These are phyloP conservation scores for Monilinia aucupariae DNA, from an alignment of 2,329 filamentous ascomycete genomes.

Conservation along the genomic window DNA sequence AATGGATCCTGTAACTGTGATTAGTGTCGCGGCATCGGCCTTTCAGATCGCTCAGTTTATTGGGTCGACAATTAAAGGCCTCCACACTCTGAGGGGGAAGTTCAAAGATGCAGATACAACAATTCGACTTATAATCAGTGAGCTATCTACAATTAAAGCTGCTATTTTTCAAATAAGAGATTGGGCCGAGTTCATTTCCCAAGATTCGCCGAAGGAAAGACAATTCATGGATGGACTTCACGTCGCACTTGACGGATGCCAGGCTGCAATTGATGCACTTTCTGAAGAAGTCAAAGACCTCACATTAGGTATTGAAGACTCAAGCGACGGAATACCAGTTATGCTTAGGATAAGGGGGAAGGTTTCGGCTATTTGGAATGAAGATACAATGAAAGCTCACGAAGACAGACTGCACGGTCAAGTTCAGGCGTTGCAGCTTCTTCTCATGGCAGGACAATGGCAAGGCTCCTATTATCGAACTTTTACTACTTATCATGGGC, in stretches of 20 bases:
- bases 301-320: not conserved
- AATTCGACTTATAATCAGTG: conserved; percentile 16
- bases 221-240: conserved; percentile 34
- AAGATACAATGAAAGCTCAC: conserved; percentile 19
- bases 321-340: not conserved
- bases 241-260: conserved; percentile 37
- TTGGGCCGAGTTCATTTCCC: conserved; percentile 19
- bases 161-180: conserved; percentile 18
- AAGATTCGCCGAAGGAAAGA: conserved; percentile 25
- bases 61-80: conserved; percentile 16
- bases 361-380: conserved; percentile 11
- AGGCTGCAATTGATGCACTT: conserved; percentile 37
- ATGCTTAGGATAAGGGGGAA: not conserved
- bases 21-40: conserved; percentile 11
- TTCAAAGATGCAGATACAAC: conserved; percentile 16
- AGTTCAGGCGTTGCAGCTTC: conserved; percentile 20
- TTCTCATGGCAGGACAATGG: conserved; percentile 18
- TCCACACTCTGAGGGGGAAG: conserved; percentile 17
- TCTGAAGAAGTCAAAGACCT: conserved; percentile 33
- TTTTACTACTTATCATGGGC: not conserved
- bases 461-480: not conserved
- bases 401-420: conserved; percentile 16
- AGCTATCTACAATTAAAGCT: conserved; percentile 19
- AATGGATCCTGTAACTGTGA: conserved; percentile 12
- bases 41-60: conserved; percentile 14